phyloP scores from a whole-genome alignment of 371 early-diverging fungal species.

The Capniomyces stellatus region DNA sequence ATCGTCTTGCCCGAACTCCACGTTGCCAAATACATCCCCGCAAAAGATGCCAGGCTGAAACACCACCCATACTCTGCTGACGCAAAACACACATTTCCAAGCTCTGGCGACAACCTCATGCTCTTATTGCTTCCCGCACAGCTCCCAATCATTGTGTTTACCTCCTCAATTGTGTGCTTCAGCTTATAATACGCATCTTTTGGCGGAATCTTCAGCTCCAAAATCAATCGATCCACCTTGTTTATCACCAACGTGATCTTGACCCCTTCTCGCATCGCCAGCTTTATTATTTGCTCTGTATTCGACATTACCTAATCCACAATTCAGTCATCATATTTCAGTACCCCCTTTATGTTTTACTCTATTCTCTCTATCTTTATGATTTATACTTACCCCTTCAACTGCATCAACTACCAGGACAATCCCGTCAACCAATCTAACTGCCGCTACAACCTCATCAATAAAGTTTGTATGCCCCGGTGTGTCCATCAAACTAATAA shows the following conservation, averaged over 20 bases:
- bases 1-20: slow-evolving; percentile 19
- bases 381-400: too few relatives aligned
- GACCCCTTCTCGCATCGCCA: slow-evolving; percentile 60
- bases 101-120: slow-evolving; percentile 72
- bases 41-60: slow-evolving; percentile 86
- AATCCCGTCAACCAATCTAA: slow-evolving; percentile 79
- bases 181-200: slow-evolving; percentile 92
- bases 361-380: too few relatives aligned
- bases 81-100: slow-evolving; percentile 93
- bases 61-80: slow-evolving; percentile 86
- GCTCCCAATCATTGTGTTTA: slow-evolving; percentile 62
- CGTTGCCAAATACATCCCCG: slow-evolving; percentile 65
- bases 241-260: slow-evolving; percentile 76
- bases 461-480: slow-evolving; percentile 94
- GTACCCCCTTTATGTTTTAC: too few relatives aligned
- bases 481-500: slow-evolving; percentile 83
- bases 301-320: too few relatives aligned
- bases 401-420: slow-evolving; percentile 91
- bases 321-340: too few relatives aligned
- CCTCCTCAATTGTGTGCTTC: slow-evolving; percentile 85
- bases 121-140: slow-evolving; percentile 14
- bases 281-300: slow-evolving; percentile 76
- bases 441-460: slow-evolving; percentile 79
- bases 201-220: slow-evolving; percentile 91
- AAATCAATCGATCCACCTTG: slow-evolving; percentile 90